A percentile compares a stretch with the other conserved stretches of the same genome.
Conservation (phyloP, 768 basidiomycete species). For the Scleroderma bovista region DNA sequence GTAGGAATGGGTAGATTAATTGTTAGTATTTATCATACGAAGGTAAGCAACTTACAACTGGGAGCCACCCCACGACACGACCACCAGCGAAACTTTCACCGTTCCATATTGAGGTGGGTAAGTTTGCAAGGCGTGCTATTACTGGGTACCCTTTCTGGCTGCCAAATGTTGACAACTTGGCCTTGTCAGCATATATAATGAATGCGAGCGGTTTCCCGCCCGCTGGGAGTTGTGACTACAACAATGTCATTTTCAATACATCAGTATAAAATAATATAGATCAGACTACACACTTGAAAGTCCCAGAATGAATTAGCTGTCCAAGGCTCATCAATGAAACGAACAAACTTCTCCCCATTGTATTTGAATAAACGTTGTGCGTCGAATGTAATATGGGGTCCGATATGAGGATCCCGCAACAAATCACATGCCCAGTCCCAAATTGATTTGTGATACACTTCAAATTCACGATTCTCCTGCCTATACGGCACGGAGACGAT, state of each 20-base stretch:
- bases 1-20: background rate
- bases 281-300: conserved; percentile 26
- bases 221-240: conserved; percentile 4
- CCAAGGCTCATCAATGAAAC: conserved; percentile 34
- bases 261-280: background rate
- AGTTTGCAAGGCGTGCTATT: conserved; percentile 27
- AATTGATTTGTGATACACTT: too few species aligned
- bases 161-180: conserved; percentile 34
- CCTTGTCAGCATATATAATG: conserved; percentile 39
- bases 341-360: conserved; percentile 19
- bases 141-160: conserved; percentile 35
- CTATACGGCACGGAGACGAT: too few species aligned
- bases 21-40: conserved; percentile 27
- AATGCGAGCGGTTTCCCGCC: conserved; percentile 25
- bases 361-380: too few species aligned
- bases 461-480: too few species aligned
- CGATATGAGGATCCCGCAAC: too few species aligned
- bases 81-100: conserved; percentile 30
- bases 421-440: too few species aligned
- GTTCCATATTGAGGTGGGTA: conserved; percentile 31
- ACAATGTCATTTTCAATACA: background rate
- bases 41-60: conserved; percentile 33
- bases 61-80: conserved; percentile 35
- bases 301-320: conserved; percentile 33
- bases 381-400: too few species aligned